Conservation (phyloP, 2,329 filamentous ascomycete genomes). For the Ophiosphaerella herpotricha region DNA sequence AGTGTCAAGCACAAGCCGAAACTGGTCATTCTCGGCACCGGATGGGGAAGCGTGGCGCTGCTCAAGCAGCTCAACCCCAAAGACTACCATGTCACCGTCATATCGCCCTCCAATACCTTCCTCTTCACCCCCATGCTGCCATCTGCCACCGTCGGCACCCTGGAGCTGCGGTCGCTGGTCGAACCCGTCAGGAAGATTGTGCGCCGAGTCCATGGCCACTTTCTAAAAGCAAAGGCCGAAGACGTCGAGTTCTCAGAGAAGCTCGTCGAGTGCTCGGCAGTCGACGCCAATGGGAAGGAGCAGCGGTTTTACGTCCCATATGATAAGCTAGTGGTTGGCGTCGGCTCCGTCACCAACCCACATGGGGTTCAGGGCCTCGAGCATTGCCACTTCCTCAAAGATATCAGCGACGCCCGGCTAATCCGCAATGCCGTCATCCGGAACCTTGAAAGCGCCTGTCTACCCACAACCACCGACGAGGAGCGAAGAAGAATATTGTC, state of each 20-base stretch:
- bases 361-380: slow-evolving; percentile 95
- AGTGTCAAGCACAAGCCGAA: slow-evolving; percentile 85
- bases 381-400: slow-evolving; percentile 92
- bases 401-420: slow-evolving; percentile 86
- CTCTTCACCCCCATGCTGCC: slow-evolving; percentile 98
- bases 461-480: slow-evolving; percentile 89
- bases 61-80: slow-evolving; percentile 88
- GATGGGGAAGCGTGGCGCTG: slow-evolving; percentile 92
- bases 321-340: slow-evolving; percentile 91
- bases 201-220: slow-evolving; percentile 78
- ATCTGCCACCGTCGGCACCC: slow-evolving; percentile 92
- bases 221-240: slow-evolving; percentile 83
- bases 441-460: slow-evolving; percentile 86
- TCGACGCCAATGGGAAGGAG: slow-evolving; percentile 71
- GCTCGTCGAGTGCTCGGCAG: slow-evolving; percentile 82
- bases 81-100: slow-evolving; percentile 93
- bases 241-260: slow-evolving; percentile 92
- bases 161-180: slow-evolving; percentile 87
- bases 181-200: slow-evolving; percentile 91
- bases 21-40: slow-evolving; percentile 88
- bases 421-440: slow-evolving; percentile 88
- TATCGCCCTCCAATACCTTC: slow-evolving; percentile 95
- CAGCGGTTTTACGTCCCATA: slow-evolving; percentile 92
- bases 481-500: slow-evolving; percentile 87
- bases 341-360: slow-evolving; percentile 90